Evolutionary conservation across 2,329 filamentous ascomycete genomes (phyloP).

Genomic region (Aspergillus phoenicis): DNA sequence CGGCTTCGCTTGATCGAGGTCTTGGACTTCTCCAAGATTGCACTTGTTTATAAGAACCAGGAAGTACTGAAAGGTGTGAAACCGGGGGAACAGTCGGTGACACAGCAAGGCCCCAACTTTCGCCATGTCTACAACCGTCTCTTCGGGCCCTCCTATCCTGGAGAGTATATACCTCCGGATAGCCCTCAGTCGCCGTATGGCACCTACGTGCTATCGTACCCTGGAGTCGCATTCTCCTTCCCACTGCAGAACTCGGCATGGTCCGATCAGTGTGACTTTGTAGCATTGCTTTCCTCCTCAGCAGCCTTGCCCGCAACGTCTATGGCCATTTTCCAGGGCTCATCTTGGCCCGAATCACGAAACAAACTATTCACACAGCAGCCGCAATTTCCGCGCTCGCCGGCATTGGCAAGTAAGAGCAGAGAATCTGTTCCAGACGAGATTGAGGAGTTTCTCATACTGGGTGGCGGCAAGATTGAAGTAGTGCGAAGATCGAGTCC

Average conservation of each 20-base stretch:
- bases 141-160: slow-evolving; percentile 91
- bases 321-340: slow-evolving; percentile 88
- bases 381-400: slow-evolving; percentile 73
- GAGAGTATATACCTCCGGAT: slow-evolving; percentile 77
- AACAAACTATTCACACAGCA: slow-evolving; percentile 73
- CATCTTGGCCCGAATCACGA: slow-evolving; percentile 86
- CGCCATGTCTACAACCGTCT: slow-evolving; percentile 88
- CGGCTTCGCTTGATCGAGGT: slow-evolving; percentile 88
- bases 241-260: slow-evolving; percentile 73
- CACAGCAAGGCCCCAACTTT: slow-evolving; percentile 70
- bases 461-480: slow-evolving; percentile 77
- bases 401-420: slow-evolving; percentile 67
- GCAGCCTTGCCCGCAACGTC: slow-evolving; percentile 75
- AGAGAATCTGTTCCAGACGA: slow-evolving; percentile 86
- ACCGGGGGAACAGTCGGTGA: slow-evolving; percentile 33
- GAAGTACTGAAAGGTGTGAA: slow-evolving; percentile 68
- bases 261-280: slow-evolving; percentile 74
- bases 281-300: slow-evolving; percentile 78
- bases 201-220: slow-evolving; percentile 89
- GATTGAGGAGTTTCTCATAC: slow-evolving; percentile 75
- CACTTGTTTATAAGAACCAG: slow-evolving; percentile 77
- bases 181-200: slow-evolving; percentile 60
- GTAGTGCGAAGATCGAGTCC: slow-evolving; percentile 70
- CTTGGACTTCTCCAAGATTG: slow-evolving; percentile 81
- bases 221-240: slow-evolving; percentile 91